Base-by-base conservation (phyloP, 2,329 filamentous ascomycete species). In the Rhynchosporium graminicola region DNA sequence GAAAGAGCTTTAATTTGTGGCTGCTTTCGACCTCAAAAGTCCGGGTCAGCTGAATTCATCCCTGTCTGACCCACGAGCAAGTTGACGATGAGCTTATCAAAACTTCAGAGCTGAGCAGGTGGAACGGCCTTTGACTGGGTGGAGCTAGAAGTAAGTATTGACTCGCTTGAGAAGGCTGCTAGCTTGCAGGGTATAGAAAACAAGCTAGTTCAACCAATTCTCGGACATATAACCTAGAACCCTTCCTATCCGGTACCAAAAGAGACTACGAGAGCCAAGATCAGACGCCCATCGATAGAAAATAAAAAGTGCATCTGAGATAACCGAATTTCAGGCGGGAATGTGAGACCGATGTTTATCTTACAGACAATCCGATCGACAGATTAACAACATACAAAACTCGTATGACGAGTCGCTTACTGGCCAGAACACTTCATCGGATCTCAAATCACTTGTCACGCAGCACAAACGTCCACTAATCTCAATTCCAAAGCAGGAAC, bases 31-130 rank as follows among this genome's bases (percentile, higher is more conserved):
- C 31, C 20, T 9, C n/a, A 38, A 13, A 13, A 28, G 38, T 38
- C 33, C 33, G 26, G 33, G 33, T 26, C 50, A 52, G 33, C 50
- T 52, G 50, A 52, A 28, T 31, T 33, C 38, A 52, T 40, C 31
- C n/a, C 50, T 52, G 50, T 28, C 33, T 10, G 48, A 20, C 48
- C 48, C 31, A 36, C 3, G 29, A 20, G 31, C 9, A 10, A 10
- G 9, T 10, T 6, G 5, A 36, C 9, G 33, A 36, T 36, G 13
- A 38, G 1, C 31, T 20, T 36, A n/a, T n/a, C 50, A 33, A 40
- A 28, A n/a, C 26, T 2, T 40, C 50, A 52, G 38, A 38, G 12
- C 10, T 20, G 20, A 20, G 6, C 33, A 12, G 6, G 2, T 36
- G 5, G 29, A 40, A 13, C 3, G 31, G n/a, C 2, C 5, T 15